phyloP scores from a whole-genome alignment of 352 stramenopile species.

The Ophiocytium majus region DNA sequence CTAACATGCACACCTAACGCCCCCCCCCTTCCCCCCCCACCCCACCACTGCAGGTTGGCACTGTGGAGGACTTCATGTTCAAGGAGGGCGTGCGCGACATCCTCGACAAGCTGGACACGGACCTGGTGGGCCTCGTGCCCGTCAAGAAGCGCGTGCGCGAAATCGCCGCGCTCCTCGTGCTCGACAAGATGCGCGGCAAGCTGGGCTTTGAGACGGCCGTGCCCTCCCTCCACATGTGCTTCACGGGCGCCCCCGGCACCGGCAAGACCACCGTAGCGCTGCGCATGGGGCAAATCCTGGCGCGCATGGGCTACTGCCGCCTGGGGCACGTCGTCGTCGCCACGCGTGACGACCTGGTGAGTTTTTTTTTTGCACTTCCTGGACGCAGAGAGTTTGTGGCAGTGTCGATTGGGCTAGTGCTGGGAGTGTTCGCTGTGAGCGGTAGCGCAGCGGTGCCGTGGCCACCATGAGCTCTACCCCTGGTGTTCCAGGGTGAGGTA shows the following conservation, averaged over 20 bases:
- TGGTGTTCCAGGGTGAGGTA: too few relatives aligned
- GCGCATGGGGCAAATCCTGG: constrained; percentile 75
- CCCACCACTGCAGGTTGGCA: constrained; percentile 44
- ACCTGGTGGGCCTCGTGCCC: constrained; percentile 74
- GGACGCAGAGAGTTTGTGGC: too few relatives aligned
- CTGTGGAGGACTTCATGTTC: constrained; percentile 79
- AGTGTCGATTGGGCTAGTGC: too few relatives aligned
- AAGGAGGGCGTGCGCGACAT: constrained; percentile 78
- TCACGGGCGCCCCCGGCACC: constrained; percentile 63
- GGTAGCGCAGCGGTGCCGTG: too few relatives aligned
- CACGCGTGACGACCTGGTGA: constrained; percentile 71
- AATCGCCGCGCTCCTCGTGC: constrained; percentile 75
- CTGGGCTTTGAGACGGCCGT: constrained; percentile 76
- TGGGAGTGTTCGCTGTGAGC: too few relatives aligned
- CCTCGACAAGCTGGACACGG: constrained; percentile 73
- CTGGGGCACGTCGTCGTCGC: constrained; percentile 72
- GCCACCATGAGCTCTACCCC: too few relatives aligned
- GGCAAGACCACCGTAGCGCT: constrained; percentile 71
- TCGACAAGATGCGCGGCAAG: constrained; percentile 81
- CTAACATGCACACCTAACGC: too few relatives aligned
- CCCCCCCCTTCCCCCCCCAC: background rate
- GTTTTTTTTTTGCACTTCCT: too few relatives aligned
- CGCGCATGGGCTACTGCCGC: constrained; percentile 75
- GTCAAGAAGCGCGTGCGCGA: constrained; percentile 78
- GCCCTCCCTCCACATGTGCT: constrained; percentile 79